These are phyloP conservation scores for Backusella macrospora DNA, from an alignment of 192 early-diverging fungal species.

Conservation along the genomic window DNA sequence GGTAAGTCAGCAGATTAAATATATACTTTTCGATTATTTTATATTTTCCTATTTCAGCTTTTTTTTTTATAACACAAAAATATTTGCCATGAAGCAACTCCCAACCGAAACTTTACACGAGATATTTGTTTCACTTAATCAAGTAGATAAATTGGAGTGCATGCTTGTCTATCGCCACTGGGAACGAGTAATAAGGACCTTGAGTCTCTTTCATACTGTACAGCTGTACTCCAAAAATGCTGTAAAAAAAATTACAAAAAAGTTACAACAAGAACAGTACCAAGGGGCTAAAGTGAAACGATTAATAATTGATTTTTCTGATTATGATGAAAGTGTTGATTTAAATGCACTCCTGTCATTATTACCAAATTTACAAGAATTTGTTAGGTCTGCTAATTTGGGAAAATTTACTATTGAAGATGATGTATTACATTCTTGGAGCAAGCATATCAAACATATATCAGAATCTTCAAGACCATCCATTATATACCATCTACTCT, in stretches of 20 bases:
- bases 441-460: neutral
- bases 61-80: no score
- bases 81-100: no score
- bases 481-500: neutral
- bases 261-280: neutral
- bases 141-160: no score
- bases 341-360: neutral
- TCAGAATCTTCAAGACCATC: neutral
- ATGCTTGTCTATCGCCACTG: neutral
- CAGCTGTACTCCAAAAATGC: neutral
- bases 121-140: no score
- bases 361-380: neutral
- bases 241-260: neutral
- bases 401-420: neutral
- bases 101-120: no score
- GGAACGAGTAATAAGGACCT: neutral
- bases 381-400: neutral
- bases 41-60: no score
- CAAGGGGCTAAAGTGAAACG: neutral
- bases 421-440: neutral
- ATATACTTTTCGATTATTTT: no score
- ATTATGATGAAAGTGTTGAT: neutral
- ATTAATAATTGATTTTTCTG: neutral
- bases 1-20: no score
- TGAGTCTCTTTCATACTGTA: conserved; percentile 6